Percentiles rank a stretch among this genome's conserved stretches.
phyloP scores from a whole-genome alignment of 805 yeast genomes.

The Zygosaccharomyces pseudorouxii region DNA sequence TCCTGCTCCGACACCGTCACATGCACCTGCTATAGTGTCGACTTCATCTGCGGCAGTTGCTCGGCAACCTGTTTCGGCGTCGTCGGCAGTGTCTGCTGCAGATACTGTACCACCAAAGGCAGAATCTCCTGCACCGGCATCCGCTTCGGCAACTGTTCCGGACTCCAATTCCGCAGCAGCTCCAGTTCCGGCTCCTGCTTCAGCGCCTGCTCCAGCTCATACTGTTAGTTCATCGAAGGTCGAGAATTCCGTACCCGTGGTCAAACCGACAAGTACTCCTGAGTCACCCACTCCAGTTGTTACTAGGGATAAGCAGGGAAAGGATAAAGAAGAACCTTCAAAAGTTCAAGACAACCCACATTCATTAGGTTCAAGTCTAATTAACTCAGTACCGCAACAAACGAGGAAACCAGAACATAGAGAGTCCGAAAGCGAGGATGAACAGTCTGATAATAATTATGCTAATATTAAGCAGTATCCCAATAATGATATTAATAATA shows the following conservation, averaged over 20 bases:
- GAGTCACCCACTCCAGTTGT: background rate
- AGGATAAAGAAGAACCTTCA: background rate
- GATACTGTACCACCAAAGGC: background rate
- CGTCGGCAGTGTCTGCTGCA: background rate
- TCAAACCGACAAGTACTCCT: no score
- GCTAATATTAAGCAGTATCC: background rate
- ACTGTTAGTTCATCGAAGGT: background rate
- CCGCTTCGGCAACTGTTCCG: background rate
- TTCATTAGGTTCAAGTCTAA: slow-evolving; percentile 29
- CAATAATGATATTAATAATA: background rate
- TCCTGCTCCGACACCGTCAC: background rate
- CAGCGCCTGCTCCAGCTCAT: background rate
- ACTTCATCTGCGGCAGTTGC: background rate
- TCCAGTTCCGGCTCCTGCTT: background rate
- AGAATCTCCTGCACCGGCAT: background rate
- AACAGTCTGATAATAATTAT: background rate
- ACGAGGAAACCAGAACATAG: slow-evolving; percentile 20
- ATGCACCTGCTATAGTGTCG: background rate
- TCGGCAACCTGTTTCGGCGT: background rate
- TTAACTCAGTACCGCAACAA: slow-evolving; percentile 30
- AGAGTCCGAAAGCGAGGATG: background rate
- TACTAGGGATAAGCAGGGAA: background rate
- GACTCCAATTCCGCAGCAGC: background rate
- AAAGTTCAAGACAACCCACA: slow-evolving; percentile 12
- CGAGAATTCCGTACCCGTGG: background rate